Conservation (phyloP, 2,329 filamentous ascomycete genomes). For the Cercospora zeina region DNA sequence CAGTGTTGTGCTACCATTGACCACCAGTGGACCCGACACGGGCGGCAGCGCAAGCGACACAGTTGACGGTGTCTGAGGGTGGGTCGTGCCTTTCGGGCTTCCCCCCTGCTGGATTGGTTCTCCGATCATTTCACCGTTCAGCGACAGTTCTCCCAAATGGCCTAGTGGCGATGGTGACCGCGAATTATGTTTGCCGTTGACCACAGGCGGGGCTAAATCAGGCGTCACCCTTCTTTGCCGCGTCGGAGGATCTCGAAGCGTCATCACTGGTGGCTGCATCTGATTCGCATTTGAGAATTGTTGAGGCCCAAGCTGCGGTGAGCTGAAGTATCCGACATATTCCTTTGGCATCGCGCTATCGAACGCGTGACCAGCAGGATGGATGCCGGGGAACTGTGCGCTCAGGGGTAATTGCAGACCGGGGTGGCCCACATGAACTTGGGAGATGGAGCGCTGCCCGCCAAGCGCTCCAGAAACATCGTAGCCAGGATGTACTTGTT, state of each 20-base stretch:
- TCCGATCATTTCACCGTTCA: slow-evolving; percentile 32
- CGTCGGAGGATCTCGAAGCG: slow-evolving; percentile 43
- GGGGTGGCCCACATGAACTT: slow-evolving; percentile 32
- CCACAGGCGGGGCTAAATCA: slow-evolving; percentile 43
- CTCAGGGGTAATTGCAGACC: slow-evolving; percentile 32
- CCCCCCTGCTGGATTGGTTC: slow-evolving; percentile 21
- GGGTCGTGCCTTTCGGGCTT: slow-evolving; percentile 28
- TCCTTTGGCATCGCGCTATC: slow-evolving; percentile 50
- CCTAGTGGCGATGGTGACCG: slow-evolving; percentile 52
- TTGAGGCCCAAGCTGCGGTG: slow-evolving; percentile 43
- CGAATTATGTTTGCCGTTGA: slow-evolving; percentile 36
- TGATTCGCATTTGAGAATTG: slow-evolving; percentile 35
- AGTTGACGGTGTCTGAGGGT: slow-evolving; percentile 15
- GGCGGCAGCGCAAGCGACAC: slow-evolving; percentile 3
- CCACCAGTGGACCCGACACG: slow-evolving; percentile 12
- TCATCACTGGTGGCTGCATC: slow-evolving; percentile 42
- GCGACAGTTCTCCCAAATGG: slow-evolving; percentile 45
- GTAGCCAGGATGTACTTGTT: slow-evolving; percentile 44
- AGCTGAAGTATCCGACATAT: slow-evolving; percentile 54
- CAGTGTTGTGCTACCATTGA: slow-evolving; percentile 33
- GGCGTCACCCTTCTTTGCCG: slow-evolving; percentile 47
- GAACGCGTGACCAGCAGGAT: slow-evolving; percentile 25
- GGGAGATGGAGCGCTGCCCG: slow-evolving; percentile 27
- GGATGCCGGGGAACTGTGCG: slow-evolving; percentile 27
- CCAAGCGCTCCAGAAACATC: slow-evolving; percentile 40